Evolutionary conservation across 805 yeast species (phyloP), one percentile per base, ranked within the genome.

Genomic region (Torulaspora microellipsoides): DNA sequence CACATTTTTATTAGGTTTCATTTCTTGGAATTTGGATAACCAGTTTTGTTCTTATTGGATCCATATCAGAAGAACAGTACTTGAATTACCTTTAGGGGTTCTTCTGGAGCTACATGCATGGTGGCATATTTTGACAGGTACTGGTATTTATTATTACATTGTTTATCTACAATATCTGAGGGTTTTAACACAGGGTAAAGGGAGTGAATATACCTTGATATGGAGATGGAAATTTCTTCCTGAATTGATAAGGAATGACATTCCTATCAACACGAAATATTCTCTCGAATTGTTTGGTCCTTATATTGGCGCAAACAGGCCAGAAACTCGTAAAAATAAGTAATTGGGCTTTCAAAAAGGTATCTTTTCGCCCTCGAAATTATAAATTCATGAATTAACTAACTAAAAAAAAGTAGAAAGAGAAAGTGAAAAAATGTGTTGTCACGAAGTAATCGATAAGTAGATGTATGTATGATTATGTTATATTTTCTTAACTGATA

Each of bases 61-160:
- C 31, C 48, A 64, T 8, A 58, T 77, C 14, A 76, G 96, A 60
- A 75, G 93, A 47, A 53, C 66, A 3, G 60, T 79, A 8, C 95
- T 96, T 3, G 76, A 84, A 67, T 40, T 60, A 31, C 96, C 97
- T 2, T 76, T 83, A 42, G 97, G 97, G 0, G 76, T 89, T 49
- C 53, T 91, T 4, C 70, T 90, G 31, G 98, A 90, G 64, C 85
- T 95, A 15, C 98, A 90, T 58, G 96, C 95, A 17, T 91, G 97
- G 97, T 90, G 98, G 98, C 98, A 90, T 60, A 68, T 85, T 8
- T 73, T 85, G 53, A 85, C 93, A 0, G 95, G 95, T 0, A 69
- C 80, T 12, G 96, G 97, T 0, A 91, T 91, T 12, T 90, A 90
- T 65, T 85, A 74, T 63, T 90, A 87, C 66, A 74, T 90, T 53